Base-by-base conservation (phyloP, 495 filamentous ascomycete species). In the Hyaloscypha variabilis region DNA sequence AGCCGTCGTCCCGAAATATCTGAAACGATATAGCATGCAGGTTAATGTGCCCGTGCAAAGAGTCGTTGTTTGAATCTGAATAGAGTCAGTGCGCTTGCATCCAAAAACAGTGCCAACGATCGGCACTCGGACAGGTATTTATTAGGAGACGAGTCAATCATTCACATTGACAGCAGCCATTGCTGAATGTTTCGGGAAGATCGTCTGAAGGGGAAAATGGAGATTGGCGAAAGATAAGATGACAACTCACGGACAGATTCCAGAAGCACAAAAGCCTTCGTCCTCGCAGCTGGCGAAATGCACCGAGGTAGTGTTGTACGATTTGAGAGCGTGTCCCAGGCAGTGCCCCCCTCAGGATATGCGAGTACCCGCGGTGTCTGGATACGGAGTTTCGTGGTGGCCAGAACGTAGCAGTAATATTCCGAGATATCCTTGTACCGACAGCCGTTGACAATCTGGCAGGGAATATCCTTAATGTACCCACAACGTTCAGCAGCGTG, bases 11-110 rank as follows among this genome's bases (percentile, higher is more conserved):
- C 34, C 60, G 39, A 28, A 54, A 60, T 31, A 62, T 39, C 10
- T 67, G 65, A 71, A 67, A 71, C 69, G 55, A 23, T 64, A 71
- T 68, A 67, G 46, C 59, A 68, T 60, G 69, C 60, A 67, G 30
- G 42, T 54, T 26, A 49, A 65, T 71, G 67, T 71, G 66, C 66
- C 69, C 61, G 63, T 67, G 62, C 69, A 64, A 63, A 42, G 30
- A 21, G 25, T 58, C 61, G 19, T 49, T 60, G 61, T 59, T 64
- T 64, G 30, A 68, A 46, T 55, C 64, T 68, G 51, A 8, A 26
- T 3, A 53, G 29, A 28, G 66, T 68, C 66, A 68, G 66, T 64
- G 66, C 66, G 42, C 56, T 46, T 60, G 61, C 31, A 60, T 60
- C 57, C 58, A 56, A 61, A 55, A 42, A 66, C 29, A 61, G 39